A percentile compares a stretch with the other conserved stretches of the same genome.
phyloP scores from a whole-genome alignment of 345 rosid species.

The Eucalyptus pauciflora region DNA sequence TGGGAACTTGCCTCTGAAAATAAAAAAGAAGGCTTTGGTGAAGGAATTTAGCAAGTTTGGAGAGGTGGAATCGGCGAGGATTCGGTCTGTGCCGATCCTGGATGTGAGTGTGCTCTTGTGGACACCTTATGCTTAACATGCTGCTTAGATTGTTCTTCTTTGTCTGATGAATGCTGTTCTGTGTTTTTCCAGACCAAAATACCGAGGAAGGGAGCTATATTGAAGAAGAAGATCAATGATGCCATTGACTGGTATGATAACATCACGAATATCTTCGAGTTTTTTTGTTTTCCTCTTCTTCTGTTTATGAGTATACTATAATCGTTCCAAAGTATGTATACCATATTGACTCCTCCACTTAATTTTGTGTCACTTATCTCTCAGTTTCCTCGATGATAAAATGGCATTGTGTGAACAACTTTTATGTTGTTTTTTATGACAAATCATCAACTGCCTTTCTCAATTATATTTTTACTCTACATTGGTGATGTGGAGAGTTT shows the following conservation, averaged over 20 bases:
- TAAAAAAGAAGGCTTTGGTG: constrained; percentile 61
- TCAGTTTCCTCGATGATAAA: not conserved
- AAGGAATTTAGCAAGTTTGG: constrained; percentile 80
- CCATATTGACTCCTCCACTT: not conserved
- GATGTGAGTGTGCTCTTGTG: constrained; percentile 44
- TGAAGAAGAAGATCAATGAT: constrained; percentile 66
- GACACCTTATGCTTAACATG: not conserved
- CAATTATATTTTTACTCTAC: not conserved
- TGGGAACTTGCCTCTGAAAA: constrained; percentile 79
- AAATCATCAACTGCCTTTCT: not conserved
- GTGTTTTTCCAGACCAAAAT: constrained; percentile 53
- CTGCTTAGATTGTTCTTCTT: not conserved
- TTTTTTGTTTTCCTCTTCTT: not conserved
- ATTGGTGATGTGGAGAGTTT: not conserved
- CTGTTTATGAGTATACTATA: not conserved
- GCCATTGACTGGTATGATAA: constrained; percentile 56
- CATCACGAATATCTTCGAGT: not conserved
- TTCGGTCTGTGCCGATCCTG: constrained; percentile 73
- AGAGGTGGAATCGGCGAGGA: constrained; percentile 78
- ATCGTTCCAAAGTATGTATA: not conserved
- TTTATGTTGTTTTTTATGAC: not conserved
- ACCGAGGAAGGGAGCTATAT: constrained; percentile 79
- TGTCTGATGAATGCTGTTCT: not conserved
- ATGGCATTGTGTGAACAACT: not conserved
- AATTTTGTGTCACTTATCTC: not conserved